These are phyloP conservation scores for Monosporascus cannonballus DNA, from an alignment of 2,329 filamentous ascomycete genomes.

Conservation along the genomic window DNA sequence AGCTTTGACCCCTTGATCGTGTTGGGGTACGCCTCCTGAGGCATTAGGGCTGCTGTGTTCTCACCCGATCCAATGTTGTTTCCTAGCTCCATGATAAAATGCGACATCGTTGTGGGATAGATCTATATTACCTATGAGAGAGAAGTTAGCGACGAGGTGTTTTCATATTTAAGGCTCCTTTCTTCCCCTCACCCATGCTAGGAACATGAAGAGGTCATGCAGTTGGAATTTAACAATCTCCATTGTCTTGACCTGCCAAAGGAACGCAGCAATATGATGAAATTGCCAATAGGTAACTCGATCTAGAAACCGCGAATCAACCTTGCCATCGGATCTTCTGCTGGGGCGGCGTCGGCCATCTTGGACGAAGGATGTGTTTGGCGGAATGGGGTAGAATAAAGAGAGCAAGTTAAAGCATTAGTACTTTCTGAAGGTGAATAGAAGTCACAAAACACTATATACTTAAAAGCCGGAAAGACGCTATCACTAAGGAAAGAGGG, in stretches of 20 bases:
- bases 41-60: not conserved
- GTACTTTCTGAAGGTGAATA: too few relatives aligned
- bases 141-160: not conserved
- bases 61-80: not conserved
- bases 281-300: constrained; percentile 2
- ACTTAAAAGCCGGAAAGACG: too few relatives aligned
- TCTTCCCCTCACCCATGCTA: not conserved
- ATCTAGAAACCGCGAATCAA: constrained; percentile 1
- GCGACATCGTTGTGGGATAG: not conserved
- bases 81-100: not conserved
- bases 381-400: too few relatives aligned
- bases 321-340: not conserved
- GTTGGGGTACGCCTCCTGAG: not conserved
- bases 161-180: too few relatives aligned
- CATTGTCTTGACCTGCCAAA: not conserved
- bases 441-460: too few relatives aligned
- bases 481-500: too few relatives aligned
- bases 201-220: constrained; percentile 1
- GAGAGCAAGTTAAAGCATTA: too few relatives aligned
- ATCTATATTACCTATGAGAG: not conserved
- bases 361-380: not conserved
- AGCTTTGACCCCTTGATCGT: not conserved
- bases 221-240: not conserved
- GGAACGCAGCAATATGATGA: constrained; percentile 1
- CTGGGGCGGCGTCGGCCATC: not conserved